Percentiles rank a stretch among this genome's conserved stretches.
phyloP scores from a whole-genome alignment of 176 grass and related monocot species.

The Rhipidocladum racemiflorum region DNA sequence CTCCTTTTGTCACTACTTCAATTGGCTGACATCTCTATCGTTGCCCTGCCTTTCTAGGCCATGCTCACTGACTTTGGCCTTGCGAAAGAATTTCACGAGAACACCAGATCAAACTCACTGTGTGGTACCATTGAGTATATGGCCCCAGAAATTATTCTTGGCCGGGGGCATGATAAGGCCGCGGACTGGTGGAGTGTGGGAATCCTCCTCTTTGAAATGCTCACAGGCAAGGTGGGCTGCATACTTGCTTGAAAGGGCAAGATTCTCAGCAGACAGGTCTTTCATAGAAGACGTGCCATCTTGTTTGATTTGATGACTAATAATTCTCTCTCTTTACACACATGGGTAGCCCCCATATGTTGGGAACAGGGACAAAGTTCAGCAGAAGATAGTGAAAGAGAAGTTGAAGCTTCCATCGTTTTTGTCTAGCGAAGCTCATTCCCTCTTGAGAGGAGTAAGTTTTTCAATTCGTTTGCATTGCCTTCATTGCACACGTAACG shows the following conservation, averaged over 20 bases:
- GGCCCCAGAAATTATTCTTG: constrained; percentile 90
- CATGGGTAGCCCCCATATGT: constrained; percentile 68
- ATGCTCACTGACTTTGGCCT: constrained; percentile 98
- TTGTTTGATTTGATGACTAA: not conserved
- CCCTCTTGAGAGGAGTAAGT: constrained; percentile 92
- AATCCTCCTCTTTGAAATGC: constrained; percentile 97
- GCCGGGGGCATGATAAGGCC: constrained; percentile 87
- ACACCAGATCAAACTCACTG: constrained; percentile 89
- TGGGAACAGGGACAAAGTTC: constrained; percentile 75
- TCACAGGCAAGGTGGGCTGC: constrained; percentile 76
- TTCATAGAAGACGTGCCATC: not conserved
- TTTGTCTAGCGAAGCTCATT: constrained; percentile 91
- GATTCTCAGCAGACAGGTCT: not conserved
- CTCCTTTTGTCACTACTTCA: not conserved
- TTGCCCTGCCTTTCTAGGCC: constrained; percentile 34
- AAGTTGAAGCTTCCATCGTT: constrained; percentile 85
- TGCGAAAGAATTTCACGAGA: constrained; percentile 84
- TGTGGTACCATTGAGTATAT: constrained; percentile 95
- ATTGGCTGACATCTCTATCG: constrained; percentile 6
- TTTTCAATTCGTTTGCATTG: not conserved
- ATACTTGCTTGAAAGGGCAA: not conserved
- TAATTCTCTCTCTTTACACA: constrained; percentile 14
- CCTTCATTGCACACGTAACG: not conserved
- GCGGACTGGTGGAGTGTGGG: constrained; percentile 99
- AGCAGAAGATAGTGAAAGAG: constrained; percentile 87